These are phyloP conservation scores for Penicillium capsulatum DNA, from an alignment of 2,329 filamentous ascomycete species.

Conservation along the genomic window DNA sequence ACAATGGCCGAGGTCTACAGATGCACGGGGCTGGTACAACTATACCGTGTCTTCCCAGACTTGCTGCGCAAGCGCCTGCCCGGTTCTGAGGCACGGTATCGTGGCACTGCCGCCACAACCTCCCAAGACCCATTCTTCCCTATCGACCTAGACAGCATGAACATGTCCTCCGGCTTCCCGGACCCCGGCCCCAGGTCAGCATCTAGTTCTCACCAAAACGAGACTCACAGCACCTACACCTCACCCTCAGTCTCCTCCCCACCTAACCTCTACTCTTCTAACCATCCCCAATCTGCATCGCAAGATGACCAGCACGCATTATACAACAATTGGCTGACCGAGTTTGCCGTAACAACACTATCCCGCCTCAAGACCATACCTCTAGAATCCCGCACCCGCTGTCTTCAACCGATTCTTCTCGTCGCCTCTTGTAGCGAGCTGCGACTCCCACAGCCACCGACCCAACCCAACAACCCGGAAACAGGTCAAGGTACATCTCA, in stretches of 20 bases:
- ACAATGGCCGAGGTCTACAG: constrained; percentile 53
- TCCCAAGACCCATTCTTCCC: constrained; percentile 22
- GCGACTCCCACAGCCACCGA: constrained; percentile 39
- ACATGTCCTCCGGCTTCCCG: constrained; percentile 18
- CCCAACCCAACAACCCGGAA: neutral
- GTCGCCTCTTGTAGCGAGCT: constrained; percentile 51
- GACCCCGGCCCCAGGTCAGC: neutral
- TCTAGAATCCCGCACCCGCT: constrained; percentile 51
- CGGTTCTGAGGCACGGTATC: constrained; percentile 7
- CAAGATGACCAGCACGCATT: too few species aligned
- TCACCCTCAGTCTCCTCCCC: constrained; percentile 4
- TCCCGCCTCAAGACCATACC: constrained; percentile 49
- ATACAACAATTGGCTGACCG: constrained; percentile 45
- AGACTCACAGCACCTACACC: neutral
- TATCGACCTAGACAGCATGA: constrained; percentile 23
- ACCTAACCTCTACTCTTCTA: too few species aligned
- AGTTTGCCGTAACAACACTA: constrained; percentile 50
- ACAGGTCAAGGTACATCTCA: neutral
- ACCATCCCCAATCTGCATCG: too few species aligned
- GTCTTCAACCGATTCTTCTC: constrained; percentile 52
- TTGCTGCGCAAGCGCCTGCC: constrained; percentile 45
- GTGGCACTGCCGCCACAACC: constrained; percentile 1
- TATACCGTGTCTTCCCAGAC: constrained; percentile 54
- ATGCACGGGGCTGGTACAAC: constrained; percentile 50
- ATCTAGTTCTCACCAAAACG: neutral